Evolutionary conservation across 176 grass and related monocot species (phyloP), one percentile per base, ranked within the genome.

Genomic region (Stipa capillata): DNA sequence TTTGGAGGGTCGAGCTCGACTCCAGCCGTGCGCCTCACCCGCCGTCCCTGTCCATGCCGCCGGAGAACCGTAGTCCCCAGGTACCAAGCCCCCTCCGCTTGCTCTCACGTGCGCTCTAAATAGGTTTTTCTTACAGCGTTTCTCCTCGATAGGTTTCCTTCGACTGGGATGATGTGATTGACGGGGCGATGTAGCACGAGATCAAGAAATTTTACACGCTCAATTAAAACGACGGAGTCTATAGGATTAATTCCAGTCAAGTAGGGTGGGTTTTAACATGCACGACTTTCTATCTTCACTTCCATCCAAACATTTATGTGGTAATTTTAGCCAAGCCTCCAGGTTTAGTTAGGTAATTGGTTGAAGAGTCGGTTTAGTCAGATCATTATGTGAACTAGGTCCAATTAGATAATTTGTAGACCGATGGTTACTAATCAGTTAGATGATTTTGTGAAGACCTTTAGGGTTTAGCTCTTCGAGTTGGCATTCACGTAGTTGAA

Each of bases 51-150:
- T 82, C 44, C 65, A 83, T 88, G 80, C 66, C 86, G 65, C 80
- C 56, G 73, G 80, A 72, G 73, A 83, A 83, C 73, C 23, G 3
- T 21, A 23, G 66, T 56, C 48, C 47, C 21, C 80, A 72, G 86
- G 86, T 83, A 63, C n/a, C 20, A 17, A 7, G 17, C 10, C 7
- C n/a, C 25, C 8, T 7, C 41, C 12, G 3, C 18, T 29, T 7
- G 17, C 76, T 48, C 2, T 5, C 68, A 25, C 24, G 21, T 17
- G 47, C 39, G 18, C 39, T 70, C 2, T 37, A 31, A 17, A 10
- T 47, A 50, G 55, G 25, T 17, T 63, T 72, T 51, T 7, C 44
- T 6, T 45, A n/a, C n/a, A 6, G 33, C 40, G 14, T 35, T 52
- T 7, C 7, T 18, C 45, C 35, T 17, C 32, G 29, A 40, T 50